phyloP scores from a whole-genome alignment of 2,329 filamentous ascomycete genomes.

The Colletotrichum zoysiae region DNA sequence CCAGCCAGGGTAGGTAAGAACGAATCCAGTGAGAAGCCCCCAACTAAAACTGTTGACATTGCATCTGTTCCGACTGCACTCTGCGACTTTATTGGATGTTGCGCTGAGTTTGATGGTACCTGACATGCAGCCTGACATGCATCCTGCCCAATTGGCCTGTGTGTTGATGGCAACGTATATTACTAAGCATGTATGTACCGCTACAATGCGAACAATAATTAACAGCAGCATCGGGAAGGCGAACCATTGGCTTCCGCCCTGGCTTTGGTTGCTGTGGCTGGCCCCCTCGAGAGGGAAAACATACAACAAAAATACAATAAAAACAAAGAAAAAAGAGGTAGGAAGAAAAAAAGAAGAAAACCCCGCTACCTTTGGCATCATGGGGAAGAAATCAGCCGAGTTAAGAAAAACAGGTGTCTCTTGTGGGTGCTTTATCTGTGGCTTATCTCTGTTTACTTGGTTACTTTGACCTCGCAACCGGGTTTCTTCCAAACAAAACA shows the following conservation, averaged over 20 bases:
- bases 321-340: conserved; percentile 6
- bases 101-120: conserved; percentile 8
- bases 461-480: conserved; percentile 5
- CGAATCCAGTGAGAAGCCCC: not conserved
- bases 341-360: conserved; percentile 1
- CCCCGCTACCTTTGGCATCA: conserved; percentile 17
- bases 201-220: not conserved
- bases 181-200: no score
- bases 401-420: no score
- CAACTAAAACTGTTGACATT: not conserved
- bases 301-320: not conserved
- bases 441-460: conserved; percentile 19
- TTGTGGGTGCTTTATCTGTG: not conserved
- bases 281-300: not conserved
- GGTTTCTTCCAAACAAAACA: conserved; percentile 23
- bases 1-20: no score
- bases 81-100: conserved; percentile 6
- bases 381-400: not conserved
- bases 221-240: not conserved
- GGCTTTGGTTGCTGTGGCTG: conserved; percentile 1
- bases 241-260: not conserved
- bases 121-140: conserved; percentile 13
- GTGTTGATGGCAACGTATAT: not conserved
- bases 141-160: conserved; percentile 11
- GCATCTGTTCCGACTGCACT: not conserved